A percentile compares a stretch with the other conserved stretches of the same genome.
These are phyloP conservation scores for Venturia effusa DNA, from an alignment of 2,329 filamentous ascomycete species.

Conservation along the genomic window DNA sequence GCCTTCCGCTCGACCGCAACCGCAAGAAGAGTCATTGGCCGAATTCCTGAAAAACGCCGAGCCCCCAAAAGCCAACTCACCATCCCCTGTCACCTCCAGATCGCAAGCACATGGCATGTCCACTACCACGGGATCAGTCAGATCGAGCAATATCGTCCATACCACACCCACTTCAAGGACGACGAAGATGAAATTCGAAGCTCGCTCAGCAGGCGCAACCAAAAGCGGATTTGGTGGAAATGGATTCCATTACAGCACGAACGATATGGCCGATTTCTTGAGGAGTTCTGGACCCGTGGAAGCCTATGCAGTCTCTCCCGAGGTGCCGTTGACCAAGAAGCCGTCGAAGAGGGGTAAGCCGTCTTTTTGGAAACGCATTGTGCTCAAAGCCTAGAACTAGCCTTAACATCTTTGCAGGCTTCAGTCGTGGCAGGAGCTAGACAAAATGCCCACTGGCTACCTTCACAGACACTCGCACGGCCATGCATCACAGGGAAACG, in stretches of 20 bases:
- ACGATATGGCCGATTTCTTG: constrained; percentile 34
- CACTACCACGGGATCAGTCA: background rate
- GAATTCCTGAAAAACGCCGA: constrained; percentile 63
- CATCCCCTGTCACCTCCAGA: background rate
- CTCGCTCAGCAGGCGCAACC: constrained; percentile 18
- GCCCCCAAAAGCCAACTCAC: constrained; percentile 37
- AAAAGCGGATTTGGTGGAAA: constrained; percentile 14
- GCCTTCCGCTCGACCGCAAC: constrained; percentile 23
- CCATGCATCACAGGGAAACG: background rate
- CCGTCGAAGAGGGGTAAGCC: constrained; percentile 7
- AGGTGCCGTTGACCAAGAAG: constrained; percentile 11
- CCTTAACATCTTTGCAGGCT: constrained; percentile 1
- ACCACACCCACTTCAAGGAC: background rate
- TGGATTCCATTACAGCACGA: constrained; percentile 22
- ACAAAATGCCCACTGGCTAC: background rate
- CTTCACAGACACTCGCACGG: background rate
- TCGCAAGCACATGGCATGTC: background rate
- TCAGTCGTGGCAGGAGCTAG: background rate
- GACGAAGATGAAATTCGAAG: constrained; percentile 15
- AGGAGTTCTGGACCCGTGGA: constrained; percentile 27
- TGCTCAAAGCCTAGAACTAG: background rate
- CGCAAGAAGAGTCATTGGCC: constrained; percentile 55
- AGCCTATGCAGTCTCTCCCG: constrained; percentile 14
- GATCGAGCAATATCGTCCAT: background rate
- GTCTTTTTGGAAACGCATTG: constrained; percentile 2